Percentiles rank a stretch among this genome's conserved stretches.
phyloP scores from a whole-genome alignment of 352 stramenopile species.

The Globisporangium paddicum region DNA sequence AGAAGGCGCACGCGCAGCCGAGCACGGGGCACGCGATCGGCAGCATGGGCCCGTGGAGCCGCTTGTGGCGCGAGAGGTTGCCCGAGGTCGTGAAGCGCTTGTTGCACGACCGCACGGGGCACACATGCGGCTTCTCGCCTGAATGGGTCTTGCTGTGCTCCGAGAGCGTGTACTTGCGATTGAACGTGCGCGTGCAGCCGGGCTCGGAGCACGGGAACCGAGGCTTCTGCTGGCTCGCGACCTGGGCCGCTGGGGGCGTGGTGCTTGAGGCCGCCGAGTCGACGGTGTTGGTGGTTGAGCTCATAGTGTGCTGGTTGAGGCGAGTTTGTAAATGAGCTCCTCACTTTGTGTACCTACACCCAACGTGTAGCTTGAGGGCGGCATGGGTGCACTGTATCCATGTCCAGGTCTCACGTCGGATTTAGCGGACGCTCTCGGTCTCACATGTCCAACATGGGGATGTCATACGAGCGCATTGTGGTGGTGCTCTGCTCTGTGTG shows the following conservation, averaged over 20 bases:
- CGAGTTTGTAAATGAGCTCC: conserved; percentile 7
- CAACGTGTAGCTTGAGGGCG: background rate
- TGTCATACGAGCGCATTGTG: conserved; percentile 5
- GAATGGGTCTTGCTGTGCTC: conserved; percentile 80
- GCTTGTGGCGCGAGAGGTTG: conserved; percentile 26
- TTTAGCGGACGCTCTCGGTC: background rate
- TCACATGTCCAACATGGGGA: conserved; percentile 5
- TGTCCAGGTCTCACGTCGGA: conserved; percentile 5
- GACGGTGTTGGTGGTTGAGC: background rate
- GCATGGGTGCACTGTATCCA: conserved; percentile 4
- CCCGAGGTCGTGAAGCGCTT: conserved; percentile 31
- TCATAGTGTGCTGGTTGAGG: conserved; percentile 1
- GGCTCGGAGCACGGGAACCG: conserved; percentile 1
- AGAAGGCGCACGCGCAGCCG: conserved; percentile 9
- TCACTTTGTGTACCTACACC: background rate
- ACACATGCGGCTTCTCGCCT: conserved; percentile 57
- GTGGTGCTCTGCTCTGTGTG: no score
- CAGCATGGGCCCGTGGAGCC: conserved; percentile 15
- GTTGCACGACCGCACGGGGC: conserved; percentile 17
- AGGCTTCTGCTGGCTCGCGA: background rate
- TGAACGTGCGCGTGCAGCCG: conserved; percentile 24
- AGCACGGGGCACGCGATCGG: conserved; percentile 6
- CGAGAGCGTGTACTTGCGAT: conserved; percentile 66
- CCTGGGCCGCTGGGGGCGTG: background rate
- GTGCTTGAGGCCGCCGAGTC: background rate